Percentiles rank a stretch among this genome's conserved stretches.
Conservation (phyloP, 345 rosid species). For the Camelina hispida region DNA sequence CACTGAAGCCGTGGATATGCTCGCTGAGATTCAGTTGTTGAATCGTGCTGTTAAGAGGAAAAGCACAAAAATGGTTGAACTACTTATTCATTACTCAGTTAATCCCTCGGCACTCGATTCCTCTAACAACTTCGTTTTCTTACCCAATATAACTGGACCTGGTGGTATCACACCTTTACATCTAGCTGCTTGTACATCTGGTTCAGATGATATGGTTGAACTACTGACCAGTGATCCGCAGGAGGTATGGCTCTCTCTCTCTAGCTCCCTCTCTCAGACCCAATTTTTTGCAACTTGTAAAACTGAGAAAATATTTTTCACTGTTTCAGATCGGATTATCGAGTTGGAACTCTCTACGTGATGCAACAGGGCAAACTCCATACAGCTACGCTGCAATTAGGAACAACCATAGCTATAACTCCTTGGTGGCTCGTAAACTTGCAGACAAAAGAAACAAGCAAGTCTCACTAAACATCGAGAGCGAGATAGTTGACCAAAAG, state of each 20-base stretch:
- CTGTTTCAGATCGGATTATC: slow-evolving; percentile 67
- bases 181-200: slow-evolving; percentile 79
- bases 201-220: slow-evolving; percentile 67
- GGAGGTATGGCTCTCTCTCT: slow-evolving; percentile 55
- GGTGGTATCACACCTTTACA: slow-evolving; percentile 87
- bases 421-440: slow-evolving; percentile 66
- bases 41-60: slow-evolving; percentile 78
- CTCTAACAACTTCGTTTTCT: slow-evolving; percentile 56
- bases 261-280: not conserved
- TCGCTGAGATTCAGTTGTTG: slow-evolving; percentile 70
- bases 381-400: slow-evolving; percentile 64
- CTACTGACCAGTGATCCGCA: slow-evolving; percentile 85
- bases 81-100: slow-evolving; percentile 60
- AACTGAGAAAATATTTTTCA: not conserved
- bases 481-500: slow-evolving; percentile 47
- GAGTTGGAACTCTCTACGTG: slow-evolving; percentile 70
- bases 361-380: slow-evolving; percentile 66
- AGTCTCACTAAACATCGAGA: slow-evolving; percentile 63
- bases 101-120: slow-evolving; percentile 27
- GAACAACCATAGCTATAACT: slow-evolving; percentile 69
- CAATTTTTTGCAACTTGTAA: not conserved
- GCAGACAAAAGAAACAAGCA: slow-evolving; percentile 71
- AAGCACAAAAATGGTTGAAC: slow-evolving; percentile 66
- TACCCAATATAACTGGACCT: slow-evolving; percentile 68
- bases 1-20: slow-evolving; percentile 57